These are phyloP conservation scores for Scedosporium apiospermum DNA, from an alignment of 2,329 filamentous ascomycete genomes.

Conservation along the genomic window DNA sequence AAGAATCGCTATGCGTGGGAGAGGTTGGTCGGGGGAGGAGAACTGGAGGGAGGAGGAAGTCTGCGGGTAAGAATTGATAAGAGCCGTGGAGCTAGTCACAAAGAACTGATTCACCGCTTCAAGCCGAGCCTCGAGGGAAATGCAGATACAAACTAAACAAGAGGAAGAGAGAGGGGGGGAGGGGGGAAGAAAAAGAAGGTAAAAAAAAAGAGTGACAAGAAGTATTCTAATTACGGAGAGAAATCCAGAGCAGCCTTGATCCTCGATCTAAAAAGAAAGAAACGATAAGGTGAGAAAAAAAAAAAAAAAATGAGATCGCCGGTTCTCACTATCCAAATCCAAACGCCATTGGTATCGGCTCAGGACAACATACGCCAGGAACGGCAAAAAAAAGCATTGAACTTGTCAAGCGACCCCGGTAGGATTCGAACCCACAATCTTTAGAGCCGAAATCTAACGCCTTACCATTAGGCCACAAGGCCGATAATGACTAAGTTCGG, in stretches of 20 bases:
- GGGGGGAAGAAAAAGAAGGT: background rate
- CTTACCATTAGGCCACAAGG: conserved; percentile 8
- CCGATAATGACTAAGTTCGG: conserved; percentile 3
- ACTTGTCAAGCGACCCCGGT: background rate
- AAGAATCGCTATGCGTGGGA: background rate
- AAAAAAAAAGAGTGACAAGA: background rate
- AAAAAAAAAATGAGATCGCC: conserved; percentile 3
- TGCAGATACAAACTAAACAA: background rate
- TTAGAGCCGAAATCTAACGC: conserved; percentile 7
- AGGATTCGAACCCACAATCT: conserved; percentile 2
- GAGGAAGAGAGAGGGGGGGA: background rate
- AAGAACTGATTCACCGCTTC: background rate
- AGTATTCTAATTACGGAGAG: background rate
- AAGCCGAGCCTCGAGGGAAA: background rate
- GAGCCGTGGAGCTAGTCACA: background rate
- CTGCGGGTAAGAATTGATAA: background rate
- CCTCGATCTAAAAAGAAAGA: background rate
- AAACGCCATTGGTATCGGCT: background rate
- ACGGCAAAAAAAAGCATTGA: background rate
- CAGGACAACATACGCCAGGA: background rate
- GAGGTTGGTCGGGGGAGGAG: conserved; percentile 1
- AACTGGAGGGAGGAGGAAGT: background rate
- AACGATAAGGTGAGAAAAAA: background rate
- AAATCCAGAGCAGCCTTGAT: background rate
- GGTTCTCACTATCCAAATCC: background rate